These are phyloP conservation scores for Draba incana DNA, from an alignment of 345 rosid genomes.

Conservation along the genomic window DNA sequence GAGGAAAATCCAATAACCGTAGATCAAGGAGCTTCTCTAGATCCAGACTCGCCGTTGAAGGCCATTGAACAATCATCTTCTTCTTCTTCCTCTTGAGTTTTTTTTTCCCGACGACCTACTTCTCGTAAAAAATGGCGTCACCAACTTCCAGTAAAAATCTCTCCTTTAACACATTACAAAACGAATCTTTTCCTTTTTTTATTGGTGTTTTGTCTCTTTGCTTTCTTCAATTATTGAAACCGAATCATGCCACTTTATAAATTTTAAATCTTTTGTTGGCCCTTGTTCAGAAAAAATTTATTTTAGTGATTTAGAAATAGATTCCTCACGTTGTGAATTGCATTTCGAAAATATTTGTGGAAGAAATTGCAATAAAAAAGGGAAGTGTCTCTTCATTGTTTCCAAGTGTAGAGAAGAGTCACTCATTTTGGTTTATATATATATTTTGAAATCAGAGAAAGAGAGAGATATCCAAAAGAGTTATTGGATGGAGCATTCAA, in stretches of 20 bases:
- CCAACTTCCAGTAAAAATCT: slow-evolving; percentile 8
- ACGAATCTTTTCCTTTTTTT: neutral
- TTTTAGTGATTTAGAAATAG: no score
- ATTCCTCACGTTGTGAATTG: slow-evolving; percentile 29
- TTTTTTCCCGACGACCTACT: neutral
- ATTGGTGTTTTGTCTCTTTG: neutral
- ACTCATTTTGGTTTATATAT: slow-evolving; percentile 14
- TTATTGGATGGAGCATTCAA: slow-evolving; percentile 77
- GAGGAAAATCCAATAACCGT: slow-evolving; percentile 60
- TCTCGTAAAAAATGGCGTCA: slow-evolving; percentile 8
- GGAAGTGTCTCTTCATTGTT: slow-evolving; percentile 34
- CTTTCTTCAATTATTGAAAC: neutral
- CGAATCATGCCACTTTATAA: slow-evolving; percentile 14
- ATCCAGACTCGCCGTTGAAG: slow-evolving; percentile 78
- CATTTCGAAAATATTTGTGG: neutral
- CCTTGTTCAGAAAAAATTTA: no score
- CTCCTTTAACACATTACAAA: neutral
- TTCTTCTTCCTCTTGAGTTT: neutral
- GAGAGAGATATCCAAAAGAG: slow-evolving; percentile 55
- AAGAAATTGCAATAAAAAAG: neutral
- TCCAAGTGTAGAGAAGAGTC: slow-evolving; percentile 18
- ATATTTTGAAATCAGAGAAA: slow-evolving; percentile 27
- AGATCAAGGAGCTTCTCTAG: slow-evolving; percentile 88
- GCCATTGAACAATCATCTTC: slow-evolving; percentile 40
- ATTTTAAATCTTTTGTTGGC: neutral